Conservation (phyloP, 305 asterid genomes). For the Plantago lanceolata region DNA sequence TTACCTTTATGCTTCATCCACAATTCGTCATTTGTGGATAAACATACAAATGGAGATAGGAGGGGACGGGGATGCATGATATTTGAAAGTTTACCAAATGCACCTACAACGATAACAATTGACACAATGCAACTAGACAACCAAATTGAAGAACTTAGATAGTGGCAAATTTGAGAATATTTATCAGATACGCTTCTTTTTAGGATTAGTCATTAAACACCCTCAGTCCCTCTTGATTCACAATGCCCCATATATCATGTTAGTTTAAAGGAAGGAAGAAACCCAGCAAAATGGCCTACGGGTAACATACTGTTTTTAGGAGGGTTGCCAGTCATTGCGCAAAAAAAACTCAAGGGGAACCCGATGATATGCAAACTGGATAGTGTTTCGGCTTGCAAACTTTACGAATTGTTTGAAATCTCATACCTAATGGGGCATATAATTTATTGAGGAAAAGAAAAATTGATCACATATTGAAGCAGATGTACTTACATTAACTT, state of each 20-base stretch:
- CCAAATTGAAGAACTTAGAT: too few species aligned
- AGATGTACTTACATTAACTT: constrained; percentile 32
- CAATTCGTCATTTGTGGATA: not conserved
- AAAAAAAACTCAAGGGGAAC: not conserved
- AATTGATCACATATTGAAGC: not conserved
- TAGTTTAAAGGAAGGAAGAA: not conserved
- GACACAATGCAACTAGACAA: too few species aligned
- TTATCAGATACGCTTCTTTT: too few species aligned
- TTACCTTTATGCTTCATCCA: too few species aligned
- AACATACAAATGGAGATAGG: not conserved
- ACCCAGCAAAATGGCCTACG: too few species aligned
- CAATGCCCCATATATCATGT: not conserved
- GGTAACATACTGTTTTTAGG: not conserved
- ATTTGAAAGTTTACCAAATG: too few species aligned
- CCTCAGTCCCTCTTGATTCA: too few species aligned
- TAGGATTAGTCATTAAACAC: too few species aligned
- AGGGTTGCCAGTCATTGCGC: not conserved
- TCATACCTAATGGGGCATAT: too few species aligned
- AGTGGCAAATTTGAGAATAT: too few species aligned
- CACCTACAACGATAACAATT: too few species aligned
- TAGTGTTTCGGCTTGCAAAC: not conserved
- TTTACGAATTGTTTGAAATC: too few species aligned
- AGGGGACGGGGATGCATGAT: not conserved
- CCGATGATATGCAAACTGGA: not conserved
- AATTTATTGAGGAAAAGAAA: not conserved